Percentiles rank a stretch among this genome's conserved stretches.
These are phyloP conservation scores for Syzygium grande DNA, from an alignment of 345 rosid species.

Conservation along the genomic window DNA sequence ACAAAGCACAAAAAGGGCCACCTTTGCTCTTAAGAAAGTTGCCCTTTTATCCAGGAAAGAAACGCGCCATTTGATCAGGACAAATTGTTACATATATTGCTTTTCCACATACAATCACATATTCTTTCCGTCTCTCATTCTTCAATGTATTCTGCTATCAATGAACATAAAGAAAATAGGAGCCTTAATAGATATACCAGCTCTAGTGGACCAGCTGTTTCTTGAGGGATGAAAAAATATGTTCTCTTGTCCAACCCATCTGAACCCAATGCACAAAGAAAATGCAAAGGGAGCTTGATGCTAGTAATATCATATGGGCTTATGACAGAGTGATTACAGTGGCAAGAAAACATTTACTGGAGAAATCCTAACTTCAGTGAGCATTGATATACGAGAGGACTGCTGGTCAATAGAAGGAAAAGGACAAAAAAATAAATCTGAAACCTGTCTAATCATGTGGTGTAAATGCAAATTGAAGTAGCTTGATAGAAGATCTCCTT, in stretches of 20 bases:
- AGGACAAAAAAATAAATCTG: background rate
- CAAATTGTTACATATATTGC: background rate
- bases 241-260: background rate
- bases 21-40: background rate
- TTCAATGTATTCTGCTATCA: background rate
- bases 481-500: background rate
- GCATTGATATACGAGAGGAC: background rate
- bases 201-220: background rate
- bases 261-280: background rate
- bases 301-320: background rate
- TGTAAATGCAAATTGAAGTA: background rate
- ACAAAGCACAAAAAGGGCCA: background rate
- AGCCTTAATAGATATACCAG: background rate
- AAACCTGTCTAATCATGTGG: background rate
- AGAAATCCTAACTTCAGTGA: background rate
- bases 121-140: background rate
- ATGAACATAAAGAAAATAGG: background rate
- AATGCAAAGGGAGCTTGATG: background rate
- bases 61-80: background rate
- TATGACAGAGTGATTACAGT: background rate
- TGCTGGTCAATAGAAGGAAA: background rate
- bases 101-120: background rate
- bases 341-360: background rate
- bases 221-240: background rate
- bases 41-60: background rate